A percentile compares a stretch with the other conserved stretches of the same genome.
Evolutionary conservation across 352 stramenopile genomes (phyloP).

Genomic region (Plasmopara viticola): DNA sequence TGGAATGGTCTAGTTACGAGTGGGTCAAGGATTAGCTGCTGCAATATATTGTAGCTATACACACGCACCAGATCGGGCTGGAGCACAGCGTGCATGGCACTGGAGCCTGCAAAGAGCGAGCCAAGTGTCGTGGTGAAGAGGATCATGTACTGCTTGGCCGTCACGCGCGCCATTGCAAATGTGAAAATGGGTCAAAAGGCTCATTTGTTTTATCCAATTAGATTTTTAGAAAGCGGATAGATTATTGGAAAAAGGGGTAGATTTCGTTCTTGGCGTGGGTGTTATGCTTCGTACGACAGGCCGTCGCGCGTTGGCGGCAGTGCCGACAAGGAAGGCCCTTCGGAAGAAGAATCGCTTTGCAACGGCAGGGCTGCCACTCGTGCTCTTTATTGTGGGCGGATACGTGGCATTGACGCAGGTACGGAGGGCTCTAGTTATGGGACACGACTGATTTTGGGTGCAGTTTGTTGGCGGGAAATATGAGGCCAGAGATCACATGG

Average conservation of each 20-base stretch:
- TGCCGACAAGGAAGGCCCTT: constrained; percentile 27
- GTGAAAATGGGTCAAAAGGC: background rate
- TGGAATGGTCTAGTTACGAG: constrained; percentile 39
- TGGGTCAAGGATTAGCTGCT: too few relatives aligned
- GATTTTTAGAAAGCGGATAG: constrained; percentile 23
- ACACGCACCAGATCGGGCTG: constrained; percentile 69
- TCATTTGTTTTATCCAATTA: constrained; percentile 16
- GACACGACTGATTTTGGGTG: background rate
- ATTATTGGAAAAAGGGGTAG: constrained; percentile 1
- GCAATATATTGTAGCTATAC: too few relatives aligned
- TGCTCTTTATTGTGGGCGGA: constrained; percentile 79
- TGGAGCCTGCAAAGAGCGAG: constrained; percentile 79
- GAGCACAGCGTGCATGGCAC: constrained; percentile 76
- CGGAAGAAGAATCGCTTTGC: constrained; percentile 63
- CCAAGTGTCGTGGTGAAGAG: constrained; percentile 67
- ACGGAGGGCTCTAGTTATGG: background rate
- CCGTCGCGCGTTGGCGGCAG: constrained; percentile 22
- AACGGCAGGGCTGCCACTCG: constrained; percentile 62
- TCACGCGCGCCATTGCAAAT: constrained; percentile 45
- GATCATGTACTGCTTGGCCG: constrained; percentile 65
- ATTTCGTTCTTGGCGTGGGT: background rate
- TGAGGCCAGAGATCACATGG: constrained; percentile 66
- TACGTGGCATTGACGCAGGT: constrained; percentile 75
- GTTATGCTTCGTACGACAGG: constrained; percentile 22
- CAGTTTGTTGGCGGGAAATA: constrained; percentile 83